These are phyloP conservation scores for Microthyrium microscopicum DNA, from an alignment of 2,329 filamentous ascomycete genomes.

Conservation along the genomic window DNA sequence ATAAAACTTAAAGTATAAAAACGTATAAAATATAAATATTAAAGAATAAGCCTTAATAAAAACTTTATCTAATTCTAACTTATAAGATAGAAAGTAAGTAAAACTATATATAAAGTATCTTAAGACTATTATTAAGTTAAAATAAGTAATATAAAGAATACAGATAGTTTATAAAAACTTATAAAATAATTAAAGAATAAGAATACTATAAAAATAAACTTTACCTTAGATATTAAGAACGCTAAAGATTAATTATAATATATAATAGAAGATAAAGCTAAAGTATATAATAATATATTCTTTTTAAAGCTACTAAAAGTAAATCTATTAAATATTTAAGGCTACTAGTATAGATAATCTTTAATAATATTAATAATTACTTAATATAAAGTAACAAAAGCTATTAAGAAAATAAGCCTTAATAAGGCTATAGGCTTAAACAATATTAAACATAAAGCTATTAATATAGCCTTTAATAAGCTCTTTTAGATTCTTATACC, in stretches of 20 bases:
- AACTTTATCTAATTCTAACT: not conserved
- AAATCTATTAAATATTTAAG: conserved; percentile 9
- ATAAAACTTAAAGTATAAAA: conserved; percentile 10
- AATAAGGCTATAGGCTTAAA: conserved; percentile 14
- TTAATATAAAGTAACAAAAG: conserved; percentile 11
- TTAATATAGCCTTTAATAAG: conserved; percentile 7
- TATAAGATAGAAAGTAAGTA: conserved; percentile 6
- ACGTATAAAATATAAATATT: conserved; percentile 8
- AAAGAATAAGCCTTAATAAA: not conserved
- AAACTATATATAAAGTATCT: conserved; percentile 5
- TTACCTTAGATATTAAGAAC: not conserved
- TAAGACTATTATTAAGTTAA: conserved; percentile 9
- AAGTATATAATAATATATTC: conserved; percentile 6
- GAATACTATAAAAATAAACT: not conserved
- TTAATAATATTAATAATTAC: conserved; percentile 10
- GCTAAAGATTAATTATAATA: not conserved
- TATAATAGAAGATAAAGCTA: conserved; percentile 7
- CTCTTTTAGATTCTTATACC: not conserved
- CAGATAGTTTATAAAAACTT: conserved; percentile 2
- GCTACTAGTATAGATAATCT: not conserved
- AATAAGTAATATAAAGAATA: conserved; percentile 5
- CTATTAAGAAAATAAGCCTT: conserved; percentile 11
- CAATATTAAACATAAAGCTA: conserved; percentile 11
- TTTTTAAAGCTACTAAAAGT: conserved; percentile 7
- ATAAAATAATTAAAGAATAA: conserved; percentile 9